Conservation (phyloP, 768 basidiomycete genomes). For the Amanita polypyramis region DNA sequence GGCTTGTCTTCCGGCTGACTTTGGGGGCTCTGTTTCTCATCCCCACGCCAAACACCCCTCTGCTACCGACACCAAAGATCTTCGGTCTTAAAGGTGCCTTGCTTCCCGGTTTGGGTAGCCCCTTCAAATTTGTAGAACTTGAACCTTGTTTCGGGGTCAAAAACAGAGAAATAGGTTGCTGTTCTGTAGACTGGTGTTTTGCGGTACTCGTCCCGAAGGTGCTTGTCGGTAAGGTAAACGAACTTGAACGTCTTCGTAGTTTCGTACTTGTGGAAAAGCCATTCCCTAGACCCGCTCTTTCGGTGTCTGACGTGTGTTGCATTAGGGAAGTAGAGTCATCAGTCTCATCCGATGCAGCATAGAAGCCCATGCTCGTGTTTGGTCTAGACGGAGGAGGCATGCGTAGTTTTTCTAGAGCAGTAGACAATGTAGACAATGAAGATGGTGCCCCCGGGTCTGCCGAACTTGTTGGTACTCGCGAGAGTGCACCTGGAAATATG, state of each 20-base stretch:
- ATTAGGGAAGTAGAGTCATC: conserved; percentile 8
- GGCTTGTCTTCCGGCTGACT: conserved; percentile 35
- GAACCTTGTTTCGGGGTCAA: conserved; percentile 10
- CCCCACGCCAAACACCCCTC: conserved; percentile 16
- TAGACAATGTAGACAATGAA: conserved; percentile 54
- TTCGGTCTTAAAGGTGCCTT: conserved; percentile 12
- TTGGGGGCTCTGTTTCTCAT: conserved; percentile 22
- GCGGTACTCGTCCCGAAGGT: background rate
- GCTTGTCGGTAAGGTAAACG: background rate
- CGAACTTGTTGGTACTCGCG: conserved; percentile 10
- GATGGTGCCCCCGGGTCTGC: conserved; percentile 20
- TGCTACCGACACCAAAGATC: conserved; percentile 17
- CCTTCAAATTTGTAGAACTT: conserved; percentile 9
- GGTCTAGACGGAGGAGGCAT: conserved; percentile 57
- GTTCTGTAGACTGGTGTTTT: conserved; percentile 13
- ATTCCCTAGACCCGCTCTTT: conserved; percentile 12
- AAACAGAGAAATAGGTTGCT: conserved; percentile 20
- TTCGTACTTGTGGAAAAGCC: background rate
- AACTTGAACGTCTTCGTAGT: conserved; percentile 4
- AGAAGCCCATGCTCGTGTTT: conserved; percentile 64
- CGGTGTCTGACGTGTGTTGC: conserved; percentile 17
- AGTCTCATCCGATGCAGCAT: conserved; percentile 23
- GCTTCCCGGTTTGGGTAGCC: conserved; percentile 4
- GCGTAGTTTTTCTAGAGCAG: conserved; percentile 60
- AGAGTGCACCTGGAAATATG: conserved; percentile 7